Evolutionary conservation across 2,329 filamentous ascomycete genomes (phyloP).

Genomic region (Hymenoscyphus albidus): DNA sequence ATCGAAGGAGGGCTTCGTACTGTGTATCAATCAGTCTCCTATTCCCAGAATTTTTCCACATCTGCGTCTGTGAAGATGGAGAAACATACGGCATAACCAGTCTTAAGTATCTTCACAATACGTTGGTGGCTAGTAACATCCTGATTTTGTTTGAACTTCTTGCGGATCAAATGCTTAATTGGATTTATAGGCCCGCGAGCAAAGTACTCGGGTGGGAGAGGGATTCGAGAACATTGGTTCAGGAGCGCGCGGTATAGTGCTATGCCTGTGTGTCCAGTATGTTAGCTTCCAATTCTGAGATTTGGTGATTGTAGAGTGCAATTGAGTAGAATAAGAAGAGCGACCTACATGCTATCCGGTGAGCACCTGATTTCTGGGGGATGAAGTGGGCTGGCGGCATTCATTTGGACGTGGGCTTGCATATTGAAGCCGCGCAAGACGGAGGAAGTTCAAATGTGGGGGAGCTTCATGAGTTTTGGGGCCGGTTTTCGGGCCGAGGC

Average conservation of each 20-base stretch:
- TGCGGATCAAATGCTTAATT: conserved; percentile 55
- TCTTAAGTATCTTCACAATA: conserved; percentile 57
- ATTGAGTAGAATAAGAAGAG: neutral
- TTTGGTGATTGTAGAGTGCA: neutral
- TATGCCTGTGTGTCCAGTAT: conserved; percentile 45
- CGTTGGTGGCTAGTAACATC: conserved; percentile 46
- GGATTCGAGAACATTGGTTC: conserved; percentile 50
- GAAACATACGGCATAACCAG: conserved; percentile 60
- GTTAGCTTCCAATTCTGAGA: neutral
- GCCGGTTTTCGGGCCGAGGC: neutral
- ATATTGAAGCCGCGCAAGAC: neutral
- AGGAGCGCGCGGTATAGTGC: conserved; percentile 71
- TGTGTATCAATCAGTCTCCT: conserved; percentile 11
- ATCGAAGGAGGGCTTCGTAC: conserved; percentile 30
- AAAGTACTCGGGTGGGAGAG: conserved; percentile 47
- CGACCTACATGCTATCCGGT: conserved; percentile 48
- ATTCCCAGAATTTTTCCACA: neutral
- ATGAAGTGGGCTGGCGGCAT: conserved; percentile 42
- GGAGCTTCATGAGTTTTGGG: neutral
- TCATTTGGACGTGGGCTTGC: conserved; percentile 31
- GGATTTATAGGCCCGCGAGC: conserved; percentile 37
- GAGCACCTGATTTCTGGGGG: conserved; percentile 45
- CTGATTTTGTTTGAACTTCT: conserved; percentile 59
- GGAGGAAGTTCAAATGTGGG: neutral
- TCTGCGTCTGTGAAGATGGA: neutral